These are phyloP conservation scores for Stenogyne calaminthoides DNA, from an alignment of 305 asterid species.

Conservation along the genomic window DNA sequence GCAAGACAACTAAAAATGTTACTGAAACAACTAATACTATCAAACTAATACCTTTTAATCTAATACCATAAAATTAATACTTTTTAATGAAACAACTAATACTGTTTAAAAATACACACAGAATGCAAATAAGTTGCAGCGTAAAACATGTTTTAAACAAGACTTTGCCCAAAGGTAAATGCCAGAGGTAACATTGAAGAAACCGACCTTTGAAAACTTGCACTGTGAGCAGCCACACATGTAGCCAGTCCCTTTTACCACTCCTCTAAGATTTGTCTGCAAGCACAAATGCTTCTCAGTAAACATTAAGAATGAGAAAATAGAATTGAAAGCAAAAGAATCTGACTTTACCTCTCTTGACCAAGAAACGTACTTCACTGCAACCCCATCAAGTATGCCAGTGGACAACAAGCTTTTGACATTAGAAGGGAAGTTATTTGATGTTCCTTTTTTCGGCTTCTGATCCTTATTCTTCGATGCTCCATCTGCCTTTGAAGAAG, in stretches of 20 bases:
- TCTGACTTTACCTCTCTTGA: slow-evolving; percentile 68
- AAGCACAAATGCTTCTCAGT: slow-evolving; percentile 23
- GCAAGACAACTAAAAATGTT: too few relatives aligned
- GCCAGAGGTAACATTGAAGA: neutral
- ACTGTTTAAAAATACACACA: too few relatives aligned
- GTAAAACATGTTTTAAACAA: too few relatives aligned
- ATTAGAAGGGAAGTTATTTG: slow-evolving; percentile 70
- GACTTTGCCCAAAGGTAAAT: slow-evolving; percentile 2
- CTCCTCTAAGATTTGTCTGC: slow-evolving; percentile 72
- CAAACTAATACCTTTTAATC: too few relatives aligned
- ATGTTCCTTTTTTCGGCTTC: slow-evolving; percentile 46
- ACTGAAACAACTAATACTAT: too few relatives aligned
- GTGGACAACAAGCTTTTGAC: slow-evolving; percentile 73
- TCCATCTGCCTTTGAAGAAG: slow-evolving; percentile 40
- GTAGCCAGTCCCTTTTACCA: slow-evolving; percentile 70
- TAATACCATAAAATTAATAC: too few relatives aligned
- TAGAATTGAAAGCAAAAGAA: slow-evolving; percentile 14
- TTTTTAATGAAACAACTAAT: too few relatives aligned
- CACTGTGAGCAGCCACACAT: slow-evolving; percentile 74
- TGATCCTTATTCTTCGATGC: slow-evolving; percentile 44
- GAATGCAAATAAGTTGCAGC: too few relatives aligned
- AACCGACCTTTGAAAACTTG: slow-evolving; percentile 58
- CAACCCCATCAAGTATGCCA: slow-evolving; percentile 81
- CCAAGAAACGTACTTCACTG: slow-evolving; percentile 83
- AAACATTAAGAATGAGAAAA: neutral